Evolutionary conservation across 176 grass and related monocot genomes (phyloP), one percentile per base, ranked within the genome.

Genomic region (Paspalum notatum): DNA sequence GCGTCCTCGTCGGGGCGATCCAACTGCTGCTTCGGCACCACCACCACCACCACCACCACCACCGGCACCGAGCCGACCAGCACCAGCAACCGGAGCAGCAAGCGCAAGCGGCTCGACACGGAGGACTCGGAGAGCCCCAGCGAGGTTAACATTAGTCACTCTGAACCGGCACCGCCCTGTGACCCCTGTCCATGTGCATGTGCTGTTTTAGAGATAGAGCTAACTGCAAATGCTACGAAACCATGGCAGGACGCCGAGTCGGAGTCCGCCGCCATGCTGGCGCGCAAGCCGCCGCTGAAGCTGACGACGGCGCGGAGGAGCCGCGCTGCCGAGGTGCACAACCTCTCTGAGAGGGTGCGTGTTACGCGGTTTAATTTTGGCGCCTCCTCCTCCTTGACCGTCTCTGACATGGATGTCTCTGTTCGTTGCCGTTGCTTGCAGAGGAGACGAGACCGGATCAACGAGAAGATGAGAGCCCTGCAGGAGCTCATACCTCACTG

Each of bases 361-460:
- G 50, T 32, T 32, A 3, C 32, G 32, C 3, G 32, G 22, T 58
- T 21, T 10, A n/a, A n/a, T n/a, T n/a, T n/a, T n/a, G n/a, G n/a
- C n/a, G n/a, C n/a, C n/a, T n/a, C n/a, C n/a, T n/a, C n/a, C n/a
- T n/a, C n/a, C n/a, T n/a, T n/a, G n/a, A n/a, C n/a, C n/a, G n/a
- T n/a, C n/a, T n/a, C n/a, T n/a, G n/a, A n/a, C n/a, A n/a, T n/a
- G 3, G 44, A 10, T 15, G 38, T 11, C 16, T 18, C 3, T 9
- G 11, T 42, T 8, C 44, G 26, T 44, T 16, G 9, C 2, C 0
- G 21, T 68, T 90, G n/a, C n/a, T 72, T 91, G 87, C 80, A 98
- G 95, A 93, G 83, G 89, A 93, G 95, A 91, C 91, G 95, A 60
- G 95, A 98, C 75, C 84, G 95, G 85, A 98, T 98, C 20, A 98